Conservation (phyloP, 106 monocot genomes). For the Triglochin maritima region DNA sequence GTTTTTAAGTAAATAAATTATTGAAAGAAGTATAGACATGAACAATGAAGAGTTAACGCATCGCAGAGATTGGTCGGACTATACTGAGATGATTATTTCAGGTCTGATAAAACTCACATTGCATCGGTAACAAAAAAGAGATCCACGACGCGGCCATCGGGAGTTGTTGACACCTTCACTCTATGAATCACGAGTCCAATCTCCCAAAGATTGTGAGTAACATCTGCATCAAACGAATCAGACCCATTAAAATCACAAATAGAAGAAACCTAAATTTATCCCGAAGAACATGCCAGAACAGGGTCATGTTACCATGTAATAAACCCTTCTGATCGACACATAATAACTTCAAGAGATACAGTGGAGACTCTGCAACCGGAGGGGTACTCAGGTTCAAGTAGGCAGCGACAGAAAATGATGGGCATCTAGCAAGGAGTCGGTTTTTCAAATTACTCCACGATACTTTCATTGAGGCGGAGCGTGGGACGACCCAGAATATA, state of each 20-base stretch:
- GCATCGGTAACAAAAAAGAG: conserved; percentile 85
- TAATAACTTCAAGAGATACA: conserved; percentile 72
- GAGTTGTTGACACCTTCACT: conserved; percentile 93
- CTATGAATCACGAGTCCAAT: conserved; percentile 78
- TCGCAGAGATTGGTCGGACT: too few species aligned
- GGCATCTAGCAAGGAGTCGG: conserved; percentile 61
- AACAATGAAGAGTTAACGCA: not conserved
- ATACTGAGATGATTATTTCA: not conserved
- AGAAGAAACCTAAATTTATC: not conserved
- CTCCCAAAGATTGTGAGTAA: conserved; percentile 65
- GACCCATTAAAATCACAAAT: not conserved
- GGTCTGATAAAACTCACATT: conserved; percentile 16
- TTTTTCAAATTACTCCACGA: conserved; percentile 63
- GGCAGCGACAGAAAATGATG: conserved; percentile 41
- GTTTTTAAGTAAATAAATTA: not conserved
- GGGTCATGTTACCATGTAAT: conserved; percentile 48
- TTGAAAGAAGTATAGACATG: not conserved
- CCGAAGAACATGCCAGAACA: not conserved
- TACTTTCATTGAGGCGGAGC: conserved; percentile 40
- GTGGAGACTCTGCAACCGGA: conserved; percentile 23
- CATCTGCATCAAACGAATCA: conserved; percentile 39
- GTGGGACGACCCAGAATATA: conserved; percentile 79
- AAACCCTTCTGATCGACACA: conserved; percentile 71
- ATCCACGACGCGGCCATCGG: conserved; percentile 80
- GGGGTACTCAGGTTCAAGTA: conserved; percentile 35